Conservation (phyloP, 495 filamentous ascomycete species). For the Pyrenula aspistea region DNA sequence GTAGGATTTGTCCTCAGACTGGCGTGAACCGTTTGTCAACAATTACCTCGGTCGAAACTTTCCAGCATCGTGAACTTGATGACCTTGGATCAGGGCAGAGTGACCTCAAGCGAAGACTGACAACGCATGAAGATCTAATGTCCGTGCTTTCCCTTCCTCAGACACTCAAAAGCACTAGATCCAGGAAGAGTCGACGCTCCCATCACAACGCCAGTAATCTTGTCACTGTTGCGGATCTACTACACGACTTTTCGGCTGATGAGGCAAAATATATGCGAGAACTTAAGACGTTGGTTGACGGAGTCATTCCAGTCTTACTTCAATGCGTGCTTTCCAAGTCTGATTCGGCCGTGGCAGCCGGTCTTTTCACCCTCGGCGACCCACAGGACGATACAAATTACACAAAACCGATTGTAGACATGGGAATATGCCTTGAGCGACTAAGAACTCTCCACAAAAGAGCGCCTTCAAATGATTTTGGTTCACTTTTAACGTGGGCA, state of each 20-base stretch:
- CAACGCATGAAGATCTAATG: slow-evolving; percentile 86
- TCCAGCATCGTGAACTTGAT: slow-evolving; percentile 31
- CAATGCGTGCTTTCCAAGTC: slow-evolving; percentile 70
- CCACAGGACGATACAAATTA: slow-evolving; percentile 48
- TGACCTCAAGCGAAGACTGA: slow-evolving; percentile 55
- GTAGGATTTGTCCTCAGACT: slow-evolving; percentile 43
- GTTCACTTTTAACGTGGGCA: slow-evolving; percentile 69
- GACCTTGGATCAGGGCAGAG: slow-evolving; percentile 4
- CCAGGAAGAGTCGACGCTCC: slow-evolving; percentile 60
- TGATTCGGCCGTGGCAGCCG: slow-evolving; percentile 50
- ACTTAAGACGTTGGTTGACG: slow-evolving; percentile 85
- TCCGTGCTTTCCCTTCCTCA: slow-evolving; percentile 75
- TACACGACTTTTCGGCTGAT: slow-evolving; percentile 71
- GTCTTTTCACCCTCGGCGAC: slow-evolving; percentile 48
- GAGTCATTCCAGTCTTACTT: slow-evolving; percentile 87
- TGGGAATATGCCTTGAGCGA: slow-evolving; percentile 83
- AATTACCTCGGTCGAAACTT: slow-evolving; percentile 53
- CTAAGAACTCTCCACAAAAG: slow-evolving; percentile 68
- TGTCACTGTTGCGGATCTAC: slow-evolving; percentile 58
- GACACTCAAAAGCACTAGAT: slow-evolving; percentile 54
- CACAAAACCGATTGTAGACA: slow-evolving; percentile 82
- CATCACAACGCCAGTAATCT: slow-evolving; percentile 51
- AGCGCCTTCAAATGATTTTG: slow-evolving; percentile 58
- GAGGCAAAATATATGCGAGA: slow-evolving; percentile 89
- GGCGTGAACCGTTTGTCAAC: slow-evolving; percentile 62